Conservation (phyloP, 139 green algal genomes). For the Asterochloris sp. region DNA sequence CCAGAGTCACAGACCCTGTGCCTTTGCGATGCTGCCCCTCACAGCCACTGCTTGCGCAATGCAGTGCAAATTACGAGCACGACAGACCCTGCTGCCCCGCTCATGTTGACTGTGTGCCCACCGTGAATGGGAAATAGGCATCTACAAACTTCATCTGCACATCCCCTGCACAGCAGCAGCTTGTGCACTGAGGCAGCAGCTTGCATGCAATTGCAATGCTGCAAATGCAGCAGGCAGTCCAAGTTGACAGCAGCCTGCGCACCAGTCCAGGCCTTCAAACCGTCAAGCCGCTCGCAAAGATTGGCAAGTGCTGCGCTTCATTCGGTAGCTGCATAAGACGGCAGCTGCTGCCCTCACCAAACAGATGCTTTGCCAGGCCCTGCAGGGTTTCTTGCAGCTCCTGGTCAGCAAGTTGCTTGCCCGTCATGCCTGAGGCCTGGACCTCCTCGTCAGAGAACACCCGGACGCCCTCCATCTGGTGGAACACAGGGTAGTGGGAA, state of each 20-base stretch:
- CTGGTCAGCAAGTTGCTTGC: constrained; percentile 46
- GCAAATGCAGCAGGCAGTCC: no score
- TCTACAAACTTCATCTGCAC: constrained; percentile 72
- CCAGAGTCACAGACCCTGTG: no score
- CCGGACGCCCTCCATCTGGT: constrained; percentile 95
- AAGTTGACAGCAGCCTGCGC: no score
- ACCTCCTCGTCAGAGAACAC: constrained; percentile 53
- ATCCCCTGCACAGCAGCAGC: constrained; percentile 30
- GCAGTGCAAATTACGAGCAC: no score
- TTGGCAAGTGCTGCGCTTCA: neutral
- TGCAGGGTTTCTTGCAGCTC: constrained; percentile 94
- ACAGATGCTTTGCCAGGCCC: constrained; percentile 85
- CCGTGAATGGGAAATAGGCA: constrained; percentile 99
- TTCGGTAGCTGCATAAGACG: no score
- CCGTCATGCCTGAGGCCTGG: constrained; percentile 23
- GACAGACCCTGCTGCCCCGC: no score
- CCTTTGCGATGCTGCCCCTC: no score
- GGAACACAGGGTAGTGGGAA: constrained; percentile 99
- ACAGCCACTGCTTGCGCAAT: no score
- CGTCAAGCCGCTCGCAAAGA: neutral
- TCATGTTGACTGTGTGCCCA: neutral
- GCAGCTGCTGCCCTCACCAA: constrained; percentile 42
- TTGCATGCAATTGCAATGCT: no score
- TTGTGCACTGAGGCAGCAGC: neutral
- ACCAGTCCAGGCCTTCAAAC: no score